Evolutionary conservation across 2,329 filamentous ascomycete species (phyloP), one percentile per base, ranked within the genome.

Genomic region (Diaporthe citri): DNA sequence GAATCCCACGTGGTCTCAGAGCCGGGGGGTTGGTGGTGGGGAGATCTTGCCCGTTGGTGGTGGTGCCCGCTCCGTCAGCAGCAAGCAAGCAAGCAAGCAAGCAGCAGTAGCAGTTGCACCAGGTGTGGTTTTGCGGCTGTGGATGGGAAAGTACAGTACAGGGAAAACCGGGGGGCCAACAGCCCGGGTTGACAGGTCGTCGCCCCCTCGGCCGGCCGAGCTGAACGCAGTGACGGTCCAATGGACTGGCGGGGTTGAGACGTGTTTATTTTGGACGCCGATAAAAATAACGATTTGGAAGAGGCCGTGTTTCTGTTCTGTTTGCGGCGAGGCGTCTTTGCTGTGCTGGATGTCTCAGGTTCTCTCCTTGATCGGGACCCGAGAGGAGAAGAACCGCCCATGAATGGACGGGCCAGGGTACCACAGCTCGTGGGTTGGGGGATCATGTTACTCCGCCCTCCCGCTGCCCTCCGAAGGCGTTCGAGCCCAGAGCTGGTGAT

Each of bases 221-320:
- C 64, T 67, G 64, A 67, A 52, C 4, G 15, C 8, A 15, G 8
- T 25, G 22, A 34, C 46, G 31, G 46, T 39, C 64, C 64, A 67
- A 67, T 67, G 64, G 64, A 39, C 31, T 28, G 64, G 34, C 46
- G 22, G 46, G 31, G n/a, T 39, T 67, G 64, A 39, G 34, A 39
- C 31, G 64, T 36, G 64, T 67, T 52, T 39, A 52, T 67, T 52
- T 67, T 52, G 64, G 64, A 67, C 4, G 46, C 64, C 64, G 64
- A 67, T 67, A 67, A 52, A 67, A 67, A 67, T 67, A 67, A 52
- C 46, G 31, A 67, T 67, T 67, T 67, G 64, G 64, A 67, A 52
- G 64, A 67, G 46, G 46, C 46, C 64, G 46, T 67, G 64, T 67
- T 67, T 67, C 64, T 52, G 64, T 67, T 67, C 34, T 67, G 64